phyloP scores from a whole-genome alignment of 192 early-diverging fungal genomes.

The Dissophora ornata region DNA sequence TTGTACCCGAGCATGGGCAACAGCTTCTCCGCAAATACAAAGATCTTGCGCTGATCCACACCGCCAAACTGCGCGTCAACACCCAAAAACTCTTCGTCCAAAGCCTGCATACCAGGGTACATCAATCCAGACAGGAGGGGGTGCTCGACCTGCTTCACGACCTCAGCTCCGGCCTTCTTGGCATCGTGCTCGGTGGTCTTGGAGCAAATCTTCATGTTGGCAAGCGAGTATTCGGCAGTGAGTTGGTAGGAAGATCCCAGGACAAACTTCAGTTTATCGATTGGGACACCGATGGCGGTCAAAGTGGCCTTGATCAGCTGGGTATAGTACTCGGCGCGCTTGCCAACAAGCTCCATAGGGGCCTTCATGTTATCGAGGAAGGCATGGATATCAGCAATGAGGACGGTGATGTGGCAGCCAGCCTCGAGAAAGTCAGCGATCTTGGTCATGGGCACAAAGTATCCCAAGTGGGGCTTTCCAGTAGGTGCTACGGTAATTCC shows the following conservation, averaged over 20 bases:
- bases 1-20: slow-evolving; percentile 93
- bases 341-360: slow-evolving; percentile 88
- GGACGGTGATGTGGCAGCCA: slow-evolving; percentile 83
- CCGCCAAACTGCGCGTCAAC: slow-evolving; percentile 98
- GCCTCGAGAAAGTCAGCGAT: slow-evolving; percentile 96
- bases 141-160: slow-evolving; percentile 94
- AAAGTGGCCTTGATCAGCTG: slow-evolving; percentile 89
- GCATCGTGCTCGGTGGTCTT: slow-evolving; percentile 94
- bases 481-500: slow-evolving; percentile 74
- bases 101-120: slow-evolving; percentile 97
- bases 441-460: slow-evolving; percentile 98
- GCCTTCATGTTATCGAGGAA: slow-evolving; percentile 99
- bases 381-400: slow-evolving; percentile 97
- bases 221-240: slow-evolving; percentile 89
- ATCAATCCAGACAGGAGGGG: slow-evolving; percentile 93
- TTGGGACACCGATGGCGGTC: slow-evolving; percentile 92
- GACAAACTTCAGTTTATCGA: slow-evolving; percentile 93
- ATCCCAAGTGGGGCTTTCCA: slow-evolving; percentile 95
- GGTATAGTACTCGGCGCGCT: slow-evolving; percentile 95
- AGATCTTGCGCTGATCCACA: slow-evolving; percentile 99
- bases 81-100: slow-evolving; percentile 97
- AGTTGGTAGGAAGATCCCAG: slow-evolving; percentile 92
- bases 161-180: slow-evolving; percentile 98
- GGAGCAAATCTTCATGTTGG: slow-evolving; percentile 89
- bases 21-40: slow-evolving; percentile 96